Conservation (phyloP, 768 basidiomycete species). For the Suillus fuscotomentosus region DNA sequence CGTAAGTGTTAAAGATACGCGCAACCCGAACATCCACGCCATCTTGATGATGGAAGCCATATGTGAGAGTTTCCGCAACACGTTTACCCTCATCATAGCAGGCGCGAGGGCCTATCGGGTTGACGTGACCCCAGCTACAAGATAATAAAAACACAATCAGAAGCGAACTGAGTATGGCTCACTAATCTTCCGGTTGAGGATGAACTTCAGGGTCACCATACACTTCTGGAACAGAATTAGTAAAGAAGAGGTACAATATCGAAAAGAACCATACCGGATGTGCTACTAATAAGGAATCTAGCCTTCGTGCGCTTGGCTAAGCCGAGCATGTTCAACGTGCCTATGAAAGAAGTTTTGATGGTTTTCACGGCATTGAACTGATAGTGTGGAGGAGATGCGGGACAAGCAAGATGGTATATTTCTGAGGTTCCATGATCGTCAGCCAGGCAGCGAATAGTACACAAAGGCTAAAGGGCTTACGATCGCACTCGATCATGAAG, state of each 20-base stretch:
- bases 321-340: slow-evolving; percentile 98
- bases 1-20: slow-evolving; percentile 98
- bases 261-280: slow-evolving; percentile 65
- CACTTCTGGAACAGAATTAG: slow-evolving; percentile 60
- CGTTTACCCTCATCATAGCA: slow-evolving; percentile 99
- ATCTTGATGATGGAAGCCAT: slow-evolving; percentile 93
- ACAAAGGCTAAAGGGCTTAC: slow-evolving; percentile 45
- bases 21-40: slow-evolving; percentile 95
- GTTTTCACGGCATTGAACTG: slow-evolving; percentile 99
- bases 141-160: slow-evolving; percentile 15
- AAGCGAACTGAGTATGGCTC: slow-evolving; percentile 29
- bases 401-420: slow-evolving; percentile 98
- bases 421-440: slow-evolving; percentile 44
- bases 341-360: slow-evolving; percentile 97
- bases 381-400: slow-evolving; percentile 96
- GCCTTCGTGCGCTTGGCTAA: slow-evolving; percentile 97
- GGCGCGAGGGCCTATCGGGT: slow-evolving; percentile 97
- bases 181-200: slow-evolving; percentile 96
- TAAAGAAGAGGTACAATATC: not conserved
- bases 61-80: slow-evolving; percentile 96
- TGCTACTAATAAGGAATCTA: slow-evolving; percentile 93
- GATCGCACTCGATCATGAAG: slow-evolving; percentile 98
- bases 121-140: slow-evolving; percentile 93
- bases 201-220: slow-evolving; percentile 99
- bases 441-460: not conserved